Evolutionary conservation across 345 rosid species (phyloP).

Genomic region (Lenwebbia sp.): DNA sequence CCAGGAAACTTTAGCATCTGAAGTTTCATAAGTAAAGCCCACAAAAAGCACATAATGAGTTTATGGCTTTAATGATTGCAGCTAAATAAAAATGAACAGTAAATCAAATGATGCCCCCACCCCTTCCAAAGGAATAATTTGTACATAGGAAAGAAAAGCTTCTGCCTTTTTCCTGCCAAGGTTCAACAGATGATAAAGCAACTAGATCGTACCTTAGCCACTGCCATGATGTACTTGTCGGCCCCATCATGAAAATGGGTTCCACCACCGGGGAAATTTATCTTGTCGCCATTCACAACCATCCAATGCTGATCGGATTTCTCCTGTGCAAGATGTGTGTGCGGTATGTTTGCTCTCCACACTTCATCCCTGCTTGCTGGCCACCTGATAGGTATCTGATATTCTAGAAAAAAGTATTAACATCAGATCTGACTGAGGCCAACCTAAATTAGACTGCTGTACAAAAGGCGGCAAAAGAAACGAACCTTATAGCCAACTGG

Average conservation of each 20-base stretch:
- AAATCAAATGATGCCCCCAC: neutral
- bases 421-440: conserved; percentile 21
- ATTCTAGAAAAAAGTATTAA: conserved; percentile 31
- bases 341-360: conserved; percentile 96
- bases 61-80: neutral
- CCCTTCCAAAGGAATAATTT: neutral
- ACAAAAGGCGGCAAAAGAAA: neutral
- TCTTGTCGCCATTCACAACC: conserved; percentile 91
- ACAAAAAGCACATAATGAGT: neutral
- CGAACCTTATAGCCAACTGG: conserved; percentile 82
- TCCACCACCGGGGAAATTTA: conserved; percentile 97
- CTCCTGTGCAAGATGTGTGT: conserved; percentile 90
- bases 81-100: neutral
- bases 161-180: neutral
- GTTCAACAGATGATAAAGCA: neutral
- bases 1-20: conserved; percentile 96
- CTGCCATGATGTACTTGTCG: conserved; percentile 80
- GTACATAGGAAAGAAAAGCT: neutral
- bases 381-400: conserved; percentile 91
- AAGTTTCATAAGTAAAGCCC: conserved; percentile 8
- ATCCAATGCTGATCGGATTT: conserved; percentile 99
- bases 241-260: conserved; percentile 96
- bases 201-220: conserved; percentile 53
- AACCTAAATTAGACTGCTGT: neutral
- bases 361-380: conserved; percentile 95